Conservation (phyloP, 495 filamentous ascomycete genomes). For the Xylaria flabelliformis region DNA sequence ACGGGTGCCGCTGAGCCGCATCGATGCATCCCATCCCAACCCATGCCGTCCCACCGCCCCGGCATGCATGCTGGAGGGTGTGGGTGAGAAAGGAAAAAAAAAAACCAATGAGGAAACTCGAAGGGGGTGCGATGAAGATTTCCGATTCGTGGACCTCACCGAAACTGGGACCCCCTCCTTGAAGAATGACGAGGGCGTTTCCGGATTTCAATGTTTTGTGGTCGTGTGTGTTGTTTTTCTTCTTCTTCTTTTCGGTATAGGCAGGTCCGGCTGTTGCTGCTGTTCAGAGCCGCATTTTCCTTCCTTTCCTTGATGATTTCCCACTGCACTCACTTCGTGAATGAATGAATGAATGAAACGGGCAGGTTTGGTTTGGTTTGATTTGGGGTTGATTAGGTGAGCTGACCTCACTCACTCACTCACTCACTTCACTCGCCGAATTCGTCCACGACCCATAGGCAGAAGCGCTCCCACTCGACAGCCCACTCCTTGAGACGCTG, state of each 20-base stretch:
- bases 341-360: too few relatives aligned
- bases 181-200: background rate
- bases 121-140: background rate
- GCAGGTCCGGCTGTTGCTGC: background rate
- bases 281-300: background rate
- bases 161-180: slow-evolving; percentile 1
- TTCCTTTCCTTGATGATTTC: background rate
- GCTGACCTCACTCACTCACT: too few relatives aligned
- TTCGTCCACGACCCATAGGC: slow-evolving; percentile 85
- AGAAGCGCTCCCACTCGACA: slow-evolving; percentile 85
- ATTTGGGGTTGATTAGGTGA: background rate
- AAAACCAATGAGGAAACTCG: background rate
- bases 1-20: slow-evolving; percentile 16
- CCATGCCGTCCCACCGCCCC: slow-evolving; percentile 14
- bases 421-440: slow-evolving; percentile 63
- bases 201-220: background rate
- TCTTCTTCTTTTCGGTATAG: slow-evolving; percentile 1
- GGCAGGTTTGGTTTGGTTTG: background rate
- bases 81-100: background rate
- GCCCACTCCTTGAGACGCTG: slow-evolving; percentile 77
- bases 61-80: background rate
- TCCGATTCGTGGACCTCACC: slow-evolving; percentile 19
- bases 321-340: background rate
- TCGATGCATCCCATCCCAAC: background rate
- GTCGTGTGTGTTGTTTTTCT: background rate